Evolutionary conservation across 2,329 filamentous ascomycete genomes (phyloP).

Genomic region (Amylocarpus encephaloides): DNA sequence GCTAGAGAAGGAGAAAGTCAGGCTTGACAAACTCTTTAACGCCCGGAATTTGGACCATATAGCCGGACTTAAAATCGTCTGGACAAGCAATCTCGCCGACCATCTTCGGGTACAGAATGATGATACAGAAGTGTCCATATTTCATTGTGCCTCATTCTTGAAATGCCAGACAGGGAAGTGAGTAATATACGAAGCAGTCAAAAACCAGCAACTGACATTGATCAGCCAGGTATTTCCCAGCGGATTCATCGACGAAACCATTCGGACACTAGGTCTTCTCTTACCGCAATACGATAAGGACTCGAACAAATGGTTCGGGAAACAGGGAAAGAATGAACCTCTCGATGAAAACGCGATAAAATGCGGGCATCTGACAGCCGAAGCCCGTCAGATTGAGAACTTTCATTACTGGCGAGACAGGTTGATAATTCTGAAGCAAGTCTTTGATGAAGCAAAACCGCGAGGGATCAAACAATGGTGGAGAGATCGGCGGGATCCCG

Average conservation of each 20-base stretch:
- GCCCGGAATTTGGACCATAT: constrained; percentile 27
- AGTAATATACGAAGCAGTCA: background rate
- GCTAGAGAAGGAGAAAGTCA: no score
- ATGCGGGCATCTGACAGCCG: constrained; percentile 30
- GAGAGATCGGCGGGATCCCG: constrained; percentile 37
- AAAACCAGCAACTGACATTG: no score
- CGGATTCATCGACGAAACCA: constrained; percentile 33
- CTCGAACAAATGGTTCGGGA: constrained; percentile 22
- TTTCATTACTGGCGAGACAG: constrained; percentile 39
- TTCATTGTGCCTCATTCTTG: constrained; percentile 2
- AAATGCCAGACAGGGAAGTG: background rate
- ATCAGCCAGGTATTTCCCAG: constrained; percentile 20
- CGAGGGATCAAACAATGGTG: constrained; percentile 37
- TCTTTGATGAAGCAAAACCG: constrained; percentile 35
- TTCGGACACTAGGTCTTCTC: constrained; percentile 34
- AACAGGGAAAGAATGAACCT: constrained; percentile 12
- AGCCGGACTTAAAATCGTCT: constrained; percentile 32
- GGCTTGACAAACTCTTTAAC: constrained; percentile 15
- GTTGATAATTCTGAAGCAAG: constrained; percentile 38
- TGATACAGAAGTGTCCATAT: constrained; percentile 29
- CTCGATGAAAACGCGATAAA: constrained; percentile 27
- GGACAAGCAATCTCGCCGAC: constrained; percentile 37
- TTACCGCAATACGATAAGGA: constrained; percentile 29
- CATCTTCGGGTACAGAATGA: constrained; percentile 35
- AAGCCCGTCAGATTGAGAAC: constrained; percentile 31